These are phyloP conservation scores for Candida ulmi DNA, from an alignment of 805 yeast species.

Conservation along the genomic window DNA sequence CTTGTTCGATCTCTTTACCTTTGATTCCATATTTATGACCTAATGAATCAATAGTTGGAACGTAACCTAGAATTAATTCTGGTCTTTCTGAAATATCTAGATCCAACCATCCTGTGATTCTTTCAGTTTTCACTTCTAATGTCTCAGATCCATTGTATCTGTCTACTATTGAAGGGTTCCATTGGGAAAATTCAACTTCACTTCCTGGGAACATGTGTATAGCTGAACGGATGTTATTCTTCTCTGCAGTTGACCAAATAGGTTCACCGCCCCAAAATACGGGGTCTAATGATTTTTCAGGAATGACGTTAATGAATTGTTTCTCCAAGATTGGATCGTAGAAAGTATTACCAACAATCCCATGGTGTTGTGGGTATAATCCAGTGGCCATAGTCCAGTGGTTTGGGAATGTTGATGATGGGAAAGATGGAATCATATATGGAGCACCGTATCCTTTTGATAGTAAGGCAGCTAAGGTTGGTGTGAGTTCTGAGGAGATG, in stretches of 20 bases:
- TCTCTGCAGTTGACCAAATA: constrained; percentile 71
- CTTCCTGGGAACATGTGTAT: constrained; percentile 98
- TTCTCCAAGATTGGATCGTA: constrained; percentile 52
- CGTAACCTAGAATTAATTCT: constrained; percentile 69
- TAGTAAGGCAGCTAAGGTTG: constrained; percentile 57
- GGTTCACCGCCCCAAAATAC: constrained; percentile 92
- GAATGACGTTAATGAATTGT: constrained; percentile 60
- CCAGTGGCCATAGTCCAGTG: constrained; percentile 93
- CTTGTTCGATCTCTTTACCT: constrained; percentile 51
- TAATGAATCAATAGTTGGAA: constrained; percentile 74
- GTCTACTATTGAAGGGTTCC: constrained; percentile 51
- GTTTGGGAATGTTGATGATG: constrained; percentile 85
- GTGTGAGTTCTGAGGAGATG: constrained; percentile 60
- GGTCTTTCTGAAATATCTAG: constrained; percentile 51
- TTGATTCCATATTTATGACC: constrained; percentile 71
- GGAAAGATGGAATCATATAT: constrained; percentile 81
- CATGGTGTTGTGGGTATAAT: constrained; percentile 74
- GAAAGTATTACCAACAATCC: constrained; percentile 80
- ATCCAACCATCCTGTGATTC: constrained; percentile 68
- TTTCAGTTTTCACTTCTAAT: constrained; percentile 48
- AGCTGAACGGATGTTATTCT: constrained; percentile 57
- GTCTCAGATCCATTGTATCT: constrained; percentile 60
- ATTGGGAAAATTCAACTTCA: constrained; percentile 53
- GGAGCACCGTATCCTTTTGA: constrained; percentile 60
- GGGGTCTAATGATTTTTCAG: constrained; percentile 42